Evolutionary conservation across 2,329 filamentous ascomycete species (phyloP).

Genomic region (Xylariaceae sp.): DNA sequence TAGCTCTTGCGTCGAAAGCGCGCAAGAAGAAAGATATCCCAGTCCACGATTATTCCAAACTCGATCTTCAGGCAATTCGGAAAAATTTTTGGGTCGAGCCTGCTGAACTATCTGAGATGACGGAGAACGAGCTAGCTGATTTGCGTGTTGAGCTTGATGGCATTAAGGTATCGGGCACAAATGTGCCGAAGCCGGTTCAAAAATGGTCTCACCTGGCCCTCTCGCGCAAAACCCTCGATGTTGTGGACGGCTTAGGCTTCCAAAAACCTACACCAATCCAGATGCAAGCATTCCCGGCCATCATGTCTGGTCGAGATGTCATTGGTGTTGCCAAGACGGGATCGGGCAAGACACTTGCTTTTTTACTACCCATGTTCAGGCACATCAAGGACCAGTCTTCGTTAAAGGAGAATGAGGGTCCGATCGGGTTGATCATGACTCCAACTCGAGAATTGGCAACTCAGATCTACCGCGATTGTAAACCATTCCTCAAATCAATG

Average conservation of each 20-base stretch:
- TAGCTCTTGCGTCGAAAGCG: conserved; percentile 53
- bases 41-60: conserved; percentile 77
- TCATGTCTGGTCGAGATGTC: conserved; percentile 94
- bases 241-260: conserved; percentile 76
- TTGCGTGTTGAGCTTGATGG: conserved; percentile 86
- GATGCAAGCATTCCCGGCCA: conserved; percentile 86
- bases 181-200: conserved; percentile 88
- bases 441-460: conserved; percentile 90
- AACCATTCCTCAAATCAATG: conserved; percentile 85
- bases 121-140: conserved; percentile 76
- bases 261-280: conserved; percentile 91
- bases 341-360: conserved; percentile 95
- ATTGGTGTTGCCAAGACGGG: conserved; percentile 97
- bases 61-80: conserved; percentile 79
- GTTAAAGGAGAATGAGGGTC: conserved; percentile 78
- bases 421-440: conserved; percentile 84
- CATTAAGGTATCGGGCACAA: conserved; percentile 85
- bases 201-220: conserved; percentile 97
- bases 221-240: conserved; percentile 79
- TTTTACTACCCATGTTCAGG: conserved; percentile 92
- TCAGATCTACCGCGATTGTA: conserved; percentile 92
- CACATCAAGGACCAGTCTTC: conserved; percentile 93
- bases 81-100: conserved; percentile 96
- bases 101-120: conserved; percentile 75
- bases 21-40: conserved; percentile 97